Evolutionary conservation across 2,329 filamentous ascomycete genomes (phyloP), one percentile per base, ranked within the genome.

Genomic region (Cercospora sojina): DNA sequence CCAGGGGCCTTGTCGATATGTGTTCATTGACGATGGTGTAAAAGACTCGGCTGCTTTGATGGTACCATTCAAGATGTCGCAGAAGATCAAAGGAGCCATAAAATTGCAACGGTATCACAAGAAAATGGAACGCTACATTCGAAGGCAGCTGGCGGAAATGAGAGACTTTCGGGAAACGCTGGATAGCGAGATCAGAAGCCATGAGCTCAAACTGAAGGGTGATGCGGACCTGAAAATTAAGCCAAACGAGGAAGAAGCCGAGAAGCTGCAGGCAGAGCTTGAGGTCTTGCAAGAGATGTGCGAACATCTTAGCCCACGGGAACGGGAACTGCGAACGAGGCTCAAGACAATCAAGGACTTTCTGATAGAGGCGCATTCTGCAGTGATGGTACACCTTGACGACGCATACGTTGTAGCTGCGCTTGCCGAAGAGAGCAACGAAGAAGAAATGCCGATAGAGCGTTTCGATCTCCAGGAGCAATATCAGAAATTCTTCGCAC

Each of bases 361-460:
- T 25, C n/a, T 58, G 23, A 12, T n/a, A 6, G 38, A 58, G 5
- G 49, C 38, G 3, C 62, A 67, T 27, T 27, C 25, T 4, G 27
- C 47, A 7, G 57, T 67, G 10, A 20, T 49, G 27, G 35, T 35
- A 13, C 12, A 62, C 10, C 23, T 67, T 1, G 66, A 67, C 10
- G 62, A 65, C 8, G 66, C 62, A 4, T 67, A 64, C 20, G 38
- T 62, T 5, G 41, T 29, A 31, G 51, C 59, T 0, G 29, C 9
- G 4, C 31, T 62, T 5, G 5, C 55, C 2, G 41, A 65, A n/a
- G 60, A 62, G 5, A 9, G 23, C 7, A 25, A 6, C 12, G 47
- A 43, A 23, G 38, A 56, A 10, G 61, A 67, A 3, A 16, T 65
- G 7, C 62, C 66, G 1, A n/a, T 65, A n/a, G 64, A 47, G 47